Evolutionary conservation across 1,139 yeast species (phyloP).

Genomic region (Nakaseomyces glabratus): DNA sequence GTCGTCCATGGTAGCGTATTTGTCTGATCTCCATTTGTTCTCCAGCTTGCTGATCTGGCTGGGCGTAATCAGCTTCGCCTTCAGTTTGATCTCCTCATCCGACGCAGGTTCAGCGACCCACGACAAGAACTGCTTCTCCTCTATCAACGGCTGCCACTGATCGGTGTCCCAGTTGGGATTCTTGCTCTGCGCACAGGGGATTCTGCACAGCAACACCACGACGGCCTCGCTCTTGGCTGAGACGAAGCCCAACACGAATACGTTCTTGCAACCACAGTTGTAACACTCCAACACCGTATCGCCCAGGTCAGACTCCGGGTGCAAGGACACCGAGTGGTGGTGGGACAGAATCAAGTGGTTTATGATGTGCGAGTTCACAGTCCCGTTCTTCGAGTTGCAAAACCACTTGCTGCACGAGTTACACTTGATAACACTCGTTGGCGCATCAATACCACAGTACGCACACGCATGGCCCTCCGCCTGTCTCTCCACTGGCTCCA

Average conservation of each 20-base stretch:
- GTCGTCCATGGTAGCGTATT: slow-evolving; percentile 43
- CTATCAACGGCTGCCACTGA: slow-evolving; percentile 84
- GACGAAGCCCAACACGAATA: slow-evolving; percentile 77
- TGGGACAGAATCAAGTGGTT: slow-evolving; percentile 77
- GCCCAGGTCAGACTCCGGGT: slow-evolving; percentile 75
- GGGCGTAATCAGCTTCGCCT: slow-evolving; percentile 47
- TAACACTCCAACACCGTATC: slow-evolving; percentile 83
- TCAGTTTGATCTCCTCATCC: slow-evolving; percentile 48
- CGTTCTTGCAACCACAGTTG: slow-evolving; percentile 77
- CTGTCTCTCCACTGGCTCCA: background rate
- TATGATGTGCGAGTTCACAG: slow-evolving; percentile 69
- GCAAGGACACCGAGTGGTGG: slow-evolving; percentile 67
- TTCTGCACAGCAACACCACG: slow-evolving; percentile 77
- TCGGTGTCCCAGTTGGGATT: slow-evolving; percentile 78
- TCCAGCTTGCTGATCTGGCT: slow-evolving; percentile 68
- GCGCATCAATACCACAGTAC: slow-evolving; percentile 69
- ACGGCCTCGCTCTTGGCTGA: slow-evolving; percentile 82
- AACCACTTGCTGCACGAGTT: slow-evolving; percentile 79
- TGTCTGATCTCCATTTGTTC: slow-evolving; percentile 69
- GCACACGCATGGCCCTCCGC: slow-evolving; percentile 43
- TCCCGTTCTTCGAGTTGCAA: slow-evolving; percentile 64
- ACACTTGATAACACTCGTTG: slow-evolving; percentile 67
- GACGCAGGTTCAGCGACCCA: slow-evolving; percentile 73
- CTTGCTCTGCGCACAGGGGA: slow-evolving; percentile 77
- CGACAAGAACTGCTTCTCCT: slow-evolving; percentile 63